A percentile compares a stretch with the other conserved stretches of the same genome.
phyloP scores from a whole-genome alignment of 2,329 filamentous ascomycete species.

The Xylaria sp. region DNA sequence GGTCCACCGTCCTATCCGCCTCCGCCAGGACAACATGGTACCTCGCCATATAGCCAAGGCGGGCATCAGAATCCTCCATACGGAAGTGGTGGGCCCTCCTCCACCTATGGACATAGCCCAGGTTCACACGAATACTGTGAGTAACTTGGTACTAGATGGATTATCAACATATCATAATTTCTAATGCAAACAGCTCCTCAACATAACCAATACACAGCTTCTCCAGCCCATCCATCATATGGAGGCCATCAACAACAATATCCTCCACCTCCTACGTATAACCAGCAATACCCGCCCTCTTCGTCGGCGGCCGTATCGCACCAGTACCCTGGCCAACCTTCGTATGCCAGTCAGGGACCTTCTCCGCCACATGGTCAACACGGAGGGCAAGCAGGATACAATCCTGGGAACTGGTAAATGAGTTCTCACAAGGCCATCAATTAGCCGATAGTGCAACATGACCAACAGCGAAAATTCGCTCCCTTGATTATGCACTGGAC shows the following conservation, averaged over 20 bases:
- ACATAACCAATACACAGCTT: slow-evolving; percentile 48
- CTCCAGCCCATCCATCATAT: slow-evolving; percentile 45
- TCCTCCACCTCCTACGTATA: slow-evolving; percentile 45
- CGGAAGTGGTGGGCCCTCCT: slow-evolving; percentile 38
- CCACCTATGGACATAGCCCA: slow-evolving; percentile 47
- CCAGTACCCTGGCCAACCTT: slow-evolving; percentile 44
- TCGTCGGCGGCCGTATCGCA: slow-evolving; percentile 41
- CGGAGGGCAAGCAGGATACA: slow-evolving; percentile 50
- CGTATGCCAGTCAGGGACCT: slow-evolving; percentile 46
- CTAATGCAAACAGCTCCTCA: slow-evolving; percentile 41
- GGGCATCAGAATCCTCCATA: slow-evolving; percentile 43
- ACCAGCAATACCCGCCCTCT: slow-evolving; percentile 43
- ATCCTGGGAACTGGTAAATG: slow-evolving; percentile 48
- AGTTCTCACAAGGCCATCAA: background rate
- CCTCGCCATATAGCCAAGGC: slow-evolving; percentile 40
- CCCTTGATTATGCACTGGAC: background rate
- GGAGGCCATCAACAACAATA: slow-evolving; percentile 48
- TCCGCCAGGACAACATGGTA: slow-evolving; percentile 36
- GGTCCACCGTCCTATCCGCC: slow-evolving; percentile 39
- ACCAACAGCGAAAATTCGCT: background rate
- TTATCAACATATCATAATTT: background rate
- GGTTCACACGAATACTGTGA: slow-evolving; percentile 47
- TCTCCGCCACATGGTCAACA: slow-evolving; percentile 46
- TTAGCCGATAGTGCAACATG: background rate
- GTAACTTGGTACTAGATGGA: slow-evolving; percentile 23